A percentile compares a stretch with the other conserved stretches of the same genome.
Evolutionary conservation across 768 basidiomycete species (phyloP).

Genomic region (Boletus subparvulus): DNA sequence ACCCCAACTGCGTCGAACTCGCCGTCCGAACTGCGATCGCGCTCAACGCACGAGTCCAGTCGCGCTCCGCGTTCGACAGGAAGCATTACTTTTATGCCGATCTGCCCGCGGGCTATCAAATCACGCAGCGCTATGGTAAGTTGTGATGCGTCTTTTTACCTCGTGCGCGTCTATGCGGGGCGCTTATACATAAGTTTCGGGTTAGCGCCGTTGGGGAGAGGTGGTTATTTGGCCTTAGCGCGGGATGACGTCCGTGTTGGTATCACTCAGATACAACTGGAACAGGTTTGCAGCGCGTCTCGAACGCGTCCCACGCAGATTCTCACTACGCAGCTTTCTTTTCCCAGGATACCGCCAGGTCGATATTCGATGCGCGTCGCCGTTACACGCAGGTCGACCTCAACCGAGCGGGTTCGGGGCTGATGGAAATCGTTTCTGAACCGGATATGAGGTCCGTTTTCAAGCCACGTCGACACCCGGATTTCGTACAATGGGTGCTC

Average conservation of each 20-base stretch:
- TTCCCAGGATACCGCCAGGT: conserved; percentile 88
- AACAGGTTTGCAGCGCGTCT: conserved; percentile 61
- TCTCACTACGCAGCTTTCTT: neutral
- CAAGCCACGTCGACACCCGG: neutral
- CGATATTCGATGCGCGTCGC: conserved; percentile 55
- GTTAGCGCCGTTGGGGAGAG: conserved; percentile 74
- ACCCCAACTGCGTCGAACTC: conserved; percentile 70
- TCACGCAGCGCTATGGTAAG: conserved; percentile 91
- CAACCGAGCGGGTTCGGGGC: conserved; percentile 83
- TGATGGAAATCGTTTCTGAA: conserved; percentile 96
- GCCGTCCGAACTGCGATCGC: conserved; percentile 82
- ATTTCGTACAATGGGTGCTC: neutral
- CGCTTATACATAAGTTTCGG: neutral
- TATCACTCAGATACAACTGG: conserved; percentile 92
- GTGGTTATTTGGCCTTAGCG: conserved; percentile 56
- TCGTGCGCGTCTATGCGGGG: conserved; percentile 39
- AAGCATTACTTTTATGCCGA: conserved; percentile 99
- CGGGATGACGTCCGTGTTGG: conserved; percentile 52
- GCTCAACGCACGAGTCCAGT: conserved; percentile 62
- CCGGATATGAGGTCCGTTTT: conserved; percentile 72
- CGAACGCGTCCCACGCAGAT: neutral
- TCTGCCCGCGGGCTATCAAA: conserved; percentile 92
- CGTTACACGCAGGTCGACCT: conserved; percentile 71
- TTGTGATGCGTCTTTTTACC: neutral
- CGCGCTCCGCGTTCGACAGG: conserved; percentile 82